phyloP scores from a whole-genome alignment of 352 stramenopile genomes.

The Achlya hypogyna region DNA sequence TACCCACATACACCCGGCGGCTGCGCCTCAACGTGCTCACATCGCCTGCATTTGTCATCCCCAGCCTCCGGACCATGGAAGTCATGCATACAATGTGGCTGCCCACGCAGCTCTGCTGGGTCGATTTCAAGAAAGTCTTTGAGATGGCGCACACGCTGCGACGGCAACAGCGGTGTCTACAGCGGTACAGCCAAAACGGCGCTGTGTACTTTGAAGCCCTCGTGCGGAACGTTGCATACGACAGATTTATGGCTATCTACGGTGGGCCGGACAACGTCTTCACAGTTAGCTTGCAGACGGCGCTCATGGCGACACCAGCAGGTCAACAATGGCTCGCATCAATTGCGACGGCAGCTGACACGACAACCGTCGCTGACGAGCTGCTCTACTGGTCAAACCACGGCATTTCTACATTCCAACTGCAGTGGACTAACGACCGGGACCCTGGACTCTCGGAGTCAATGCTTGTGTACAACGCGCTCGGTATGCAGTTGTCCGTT shows the following conservation, averaged over 20 bases:
- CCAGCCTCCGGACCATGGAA: neutral
- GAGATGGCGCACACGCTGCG: constrained; percentile 8
- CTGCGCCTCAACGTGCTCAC: neutral
- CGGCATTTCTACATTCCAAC: neutral
- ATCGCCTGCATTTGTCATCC: neutral
- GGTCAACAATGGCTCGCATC: neutral
- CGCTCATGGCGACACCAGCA: neutral
- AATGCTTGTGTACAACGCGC: neutral
- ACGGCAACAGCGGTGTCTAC: neutral
- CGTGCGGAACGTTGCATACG: neutral
- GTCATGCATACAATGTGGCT: neutral
- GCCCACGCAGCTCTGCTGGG: neutral
- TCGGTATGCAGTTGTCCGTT: neutral
- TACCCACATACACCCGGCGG: neutral
- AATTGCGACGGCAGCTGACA: neutral
- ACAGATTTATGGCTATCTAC: neutral
- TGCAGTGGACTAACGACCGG: neutral
- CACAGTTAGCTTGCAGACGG: neutral
- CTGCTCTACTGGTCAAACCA: neutral
- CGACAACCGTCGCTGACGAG: neutral
- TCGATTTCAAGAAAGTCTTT: constrained; percentile 1
- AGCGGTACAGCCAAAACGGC: neutral
- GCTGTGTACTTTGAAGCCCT: constrained; percentile 17
- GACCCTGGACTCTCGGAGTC: neutral
- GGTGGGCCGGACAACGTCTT: neutral